Evolutionary conservation across 176 grass and related monocot genomes (phyloP).

Genomic region (Ananas comosus): DNA sequence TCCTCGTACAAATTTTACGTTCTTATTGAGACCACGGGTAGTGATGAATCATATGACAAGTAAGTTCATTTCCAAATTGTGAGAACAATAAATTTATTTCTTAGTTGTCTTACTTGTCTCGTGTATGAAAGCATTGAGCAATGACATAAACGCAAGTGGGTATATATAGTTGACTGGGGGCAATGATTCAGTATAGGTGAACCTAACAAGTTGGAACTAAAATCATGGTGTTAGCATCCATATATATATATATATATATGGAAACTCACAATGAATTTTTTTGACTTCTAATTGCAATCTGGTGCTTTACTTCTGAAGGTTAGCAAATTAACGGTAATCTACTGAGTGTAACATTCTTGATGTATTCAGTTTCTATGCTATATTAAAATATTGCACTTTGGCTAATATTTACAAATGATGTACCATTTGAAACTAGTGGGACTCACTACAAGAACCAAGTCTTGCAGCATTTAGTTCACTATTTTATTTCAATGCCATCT

Average conservation of each 20-base stretch:
- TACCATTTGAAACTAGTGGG: neutral
- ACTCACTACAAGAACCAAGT: neutral
- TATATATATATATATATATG: too few relatives aligned
- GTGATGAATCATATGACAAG: conserved; percentile 87
- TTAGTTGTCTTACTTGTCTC: neutral
- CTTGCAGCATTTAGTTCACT: too few relatives aligned
- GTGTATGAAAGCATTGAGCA: neutral
- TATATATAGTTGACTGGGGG: too few relatives aligned
- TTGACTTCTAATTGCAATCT: too few relatives aligned
- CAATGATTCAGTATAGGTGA: neutral
- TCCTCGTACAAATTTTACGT: conserved; percentile 66
- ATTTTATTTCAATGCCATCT: conserved; percentile 18
- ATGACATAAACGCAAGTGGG: neutral
- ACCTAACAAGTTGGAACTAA: neutral
- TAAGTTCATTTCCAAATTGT: conserved; percentile 26
- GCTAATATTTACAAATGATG: neutral
- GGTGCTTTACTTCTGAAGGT: too few relatives aligned
- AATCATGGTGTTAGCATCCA: neutral
- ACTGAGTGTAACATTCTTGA: too few relatives aligned
- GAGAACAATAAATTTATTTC: neutral
- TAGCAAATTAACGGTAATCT: too few relatives aligned
- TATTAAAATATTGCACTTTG: too few relatives aligned
- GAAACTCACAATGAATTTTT: too few relatives aligned
- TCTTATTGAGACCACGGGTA: conserved; percentile 91
- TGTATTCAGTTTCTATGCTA: too few relatives aligned